Evolutionary conservation across 352 stramenopile species (phyloP), one percentile per base, ranked within the genome.

Genomic region (Globisporangium uncinulatum): DNA sequence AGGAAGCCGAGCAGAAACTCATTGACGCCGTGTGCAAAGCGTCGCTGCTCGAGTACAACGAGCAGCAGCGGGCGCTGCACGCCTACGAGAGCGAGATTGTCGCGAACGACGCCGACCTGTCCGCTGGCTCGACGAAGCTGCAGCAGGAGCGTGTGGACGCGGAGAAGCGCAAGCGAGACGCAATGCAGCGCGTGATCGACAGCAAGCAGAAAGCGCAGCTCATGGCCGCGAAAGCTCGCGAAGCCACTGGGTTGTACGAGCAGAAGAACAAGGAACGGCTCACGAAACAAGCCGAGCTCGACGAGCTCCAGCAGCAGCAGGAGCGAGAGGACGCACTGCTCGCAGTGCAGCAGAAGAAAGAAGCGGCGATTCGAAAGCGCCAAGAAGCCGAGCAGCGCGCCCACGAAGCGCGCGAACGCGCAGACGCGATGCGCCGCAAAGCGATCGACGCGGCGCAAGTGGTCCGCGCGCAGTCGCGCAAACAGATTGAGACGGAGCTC

Each of bases 151-250:
- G 72, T 34, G 54, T 59, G 4, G 73, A 76, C 15, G 76, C 79
- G 15, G 82, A 87, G 46, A 56, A 70, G 20, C 76, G 74, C 53
- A 92, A 92, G 53, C 79, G 62, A 52, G 69, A 71, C 9, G 81
- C 84, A 15, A 84, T 94, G 64, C 79, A 91, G 62, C 74, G 69
- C 8, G 79, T 94, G 19, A 86, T 94, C 43, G 70, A 91, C 51
- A 79, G 72, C 59, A 94, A 94, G 57, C 61, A 54, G 7, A 71
- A 69, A 1, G 81, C 82, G 32, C 70, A 80, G 29, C 63, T 79
- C 42, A 80, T 90, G 67, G 83, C 68, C 13, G 57, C 76, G 17
- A 87, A 90, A 31, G 82, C 80, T 10, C 79, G 75, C 19, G 63
- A 76, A 34, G 82, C 84, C 8, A 83, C 82, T 4, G 70, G 70